Evolutionary conservation across 345 rosid genomes (phyloP).

Genomic region (Citrus mangshanensis): DNA sequence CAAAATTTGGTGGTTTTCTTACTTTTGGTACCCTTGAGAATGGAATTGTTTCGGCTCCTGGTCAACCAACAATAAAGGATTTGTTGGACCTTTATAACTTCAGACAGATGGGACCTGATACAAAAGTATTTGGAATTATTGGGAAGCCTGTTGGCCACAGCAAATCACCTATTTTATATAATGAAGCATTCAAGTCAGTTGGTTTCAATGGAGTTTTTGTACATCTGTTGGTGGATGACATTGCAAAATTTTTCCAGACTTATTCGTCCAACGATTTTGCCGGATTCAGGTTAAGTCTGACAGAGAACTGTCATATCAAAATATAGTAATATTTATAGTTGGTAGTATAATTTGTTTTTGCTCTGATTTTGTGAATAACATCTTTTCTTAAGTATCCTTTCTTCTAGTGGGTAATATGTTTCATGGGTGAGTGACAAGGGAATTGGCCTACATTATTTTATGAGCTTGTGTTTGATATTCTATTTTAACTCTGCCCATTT

Average conservation of each 20-base stretch:
- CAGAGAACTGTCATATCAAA: not conserved
- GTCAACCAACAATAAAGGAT: conserved; percentile 84
- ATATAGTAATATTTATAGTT: not conserved
- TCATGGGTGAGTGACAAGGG: not conserved
- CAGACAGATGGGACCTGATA: conserved; percentile 78
- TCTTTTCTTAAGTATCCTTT: conserved; percentile 1
- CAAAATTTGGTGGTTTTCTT: conserved; percentile 88
- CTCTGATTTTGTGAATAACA: conserved; percentile 1
- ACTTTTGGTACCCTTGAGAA: conserved; percentile 87
- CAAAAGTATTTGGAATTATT: conserved; percentile 79
- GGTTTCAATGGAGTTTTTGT: conserved; percentile 73
- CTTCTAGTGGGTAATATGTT: not conserved
- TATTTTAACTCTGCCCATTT: conserved; percentile 1
- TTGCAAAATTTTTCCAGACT: conserved; percentile 62
- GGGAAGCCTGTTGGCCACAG: conserved; percentile 97
- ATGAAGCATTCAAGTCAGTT: conserved; percentile 85
- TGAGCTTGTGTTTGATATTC: not conserved
- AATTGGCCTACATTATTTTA: not conserved
- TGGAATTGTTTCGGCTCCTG: conserved; percentile 83
- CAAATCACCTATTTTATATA: conserved; percentile 82
- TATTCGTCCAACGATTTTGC: conserved; percentile 84
- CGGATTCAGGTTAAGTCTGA: conserved; percentile 73
- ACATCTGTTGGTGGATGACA: conserved; percentile 77
- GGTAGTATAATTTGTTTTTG: not conserved
- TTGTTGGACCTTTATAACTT: conserved; percentile 77